phyloP scores from a whole-genome alignment of 805 yeast genomes.

The Candida glaebosa region DNA sequence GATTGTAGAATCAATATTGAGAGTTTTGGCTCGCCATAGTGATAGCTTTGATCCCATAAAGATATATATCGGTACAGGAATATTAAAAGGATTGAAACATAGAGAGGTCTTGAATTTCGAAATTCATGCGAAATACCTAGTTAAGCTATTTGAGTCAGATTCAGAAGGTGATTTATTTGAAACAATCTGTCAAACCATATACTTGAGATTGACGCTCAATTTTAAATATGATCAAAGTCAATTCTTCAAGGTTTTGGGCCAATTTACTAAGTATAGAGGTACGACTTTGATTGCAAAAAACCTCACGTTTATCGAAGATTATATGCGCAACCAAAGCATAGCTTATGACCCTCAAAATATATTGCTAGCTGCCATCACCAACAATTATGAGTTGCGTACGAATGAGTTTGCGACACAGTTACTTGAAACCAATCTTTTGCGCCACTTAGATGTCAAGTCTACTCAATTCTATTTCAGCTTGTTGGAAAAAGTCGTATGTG shows the following conservation, averaged over 20 bases:
- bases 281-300: conserved; percentile 18
- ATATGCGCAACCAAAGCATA: neutral
- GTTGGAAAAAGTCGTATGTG: neutral
- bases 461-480: neutral
- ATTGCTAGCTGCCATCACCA: neutral
- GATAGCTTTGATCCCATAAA: conserved; percentile 69
- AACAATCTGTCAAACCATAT: conserved; percentile 48
- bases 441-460: neutral
- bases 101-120: conserved; percentile 23
- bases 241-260: conserved; percentile 26
- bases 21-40: conserved; percentile 44
- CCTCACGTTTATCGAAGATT: conserved; percentile 4
- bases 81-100: conserved; percentile 47
- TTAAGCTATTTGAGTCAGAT: conserved; percentile 28
- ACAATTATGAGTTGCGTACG: neutral
- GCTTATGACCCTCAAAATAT: neutral
- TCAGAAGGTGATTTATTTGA: conserved; percentile 55
- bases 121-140: conserved; percentile 20
- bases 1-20: conserved; percentile 30
- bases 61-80: conserved; percentile 55
- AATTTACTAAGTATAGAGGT: conserved; percentile 41
- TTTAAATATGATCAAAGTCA: conserved; percentile 23
- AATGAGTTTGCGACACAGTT: neutral
- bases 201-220: conserved; percentile 43
- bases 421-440: neutral